phyloP scores from a whole-genome alignment of 2,329 filamentous ascomycete species.

The Thelonectria blattea region DNA sequence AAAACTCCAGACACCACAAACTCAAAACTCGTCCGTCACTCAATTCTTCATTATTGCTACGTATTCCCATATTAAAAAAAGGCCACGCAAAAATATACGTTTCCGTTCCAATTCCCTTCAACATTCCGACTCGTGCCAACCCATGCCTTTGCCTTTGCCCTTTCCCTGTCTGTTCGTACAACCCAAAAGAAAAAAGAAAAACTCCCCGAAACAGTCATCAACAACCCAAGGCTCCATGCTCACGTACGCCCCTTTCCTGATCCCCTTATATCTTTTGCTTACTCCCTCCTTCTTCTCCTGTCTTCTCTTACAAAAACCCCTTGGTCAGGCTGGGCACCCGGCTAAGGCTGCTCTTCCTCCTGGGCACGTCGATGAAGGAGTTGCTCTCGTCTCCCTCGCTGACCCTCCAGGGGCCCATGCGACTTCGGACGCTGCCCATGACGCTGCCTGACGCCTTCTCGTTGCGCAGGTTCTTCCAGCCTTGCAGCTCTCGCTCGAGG shows the following conservation, averaged over 20 bases:
- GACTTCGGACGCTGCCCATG: slow-evolving; percentile 50
- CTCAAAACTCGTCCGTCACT: neutral
- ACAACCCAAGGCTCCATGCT: slow-evolving; percentile 32
- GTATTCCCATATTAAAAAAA: slow-evolving; percentile 31
- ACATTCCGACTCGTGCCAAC: slow-evolving; percentile 1
- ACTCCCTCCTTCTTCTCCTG: no score
- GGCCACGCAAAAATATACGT: slow-evolving; percentile 25
- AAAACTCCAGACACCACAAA: neutral
- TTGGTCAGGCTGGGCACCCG: slow-evolving; percentile 74
- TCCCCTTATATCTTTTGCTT: slow-evolving; percentile 10
- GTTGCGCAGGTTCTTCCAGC: slow-evolving; percentile 76
- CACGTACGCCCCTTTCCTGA: slow-evolving; percentile 28
- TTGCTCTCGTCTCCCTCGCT: slow-evolving; percentile 48
- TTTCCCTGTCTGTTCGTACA: slow-evolving; percentile 18
- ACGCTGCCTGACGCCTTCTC: slow-evolving; percentile 63
- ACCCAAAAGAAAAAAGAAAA: slow-evolving; percentile 5
- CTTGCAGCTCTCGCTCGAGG: slow-evolving; percentile 88
- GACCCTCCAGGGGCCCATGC: slow-evolving; percentile 43
- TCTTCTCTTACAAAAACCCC: slow-evolving; percentile 67
- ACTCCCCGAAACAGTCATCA: slow-evolving; percentile 29
- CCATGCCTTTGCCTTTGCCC: slow-evolving; percentile 13
- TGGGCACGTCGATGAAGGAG: slow-evolving; percentile 59
- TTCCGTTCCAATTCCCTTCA: slow-evolving; percentile 8
- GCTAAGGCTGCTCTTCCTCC: slow-evolving; percentile 69
- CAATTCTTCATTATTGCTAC: slow-evolving; percentile 31